Percentiles rank a stretch among this genome's conserved stretches.
Conservation (phyloP, 2,329 filamentous ascomycete genomes). For the Fusarium annulatum region DNA sequence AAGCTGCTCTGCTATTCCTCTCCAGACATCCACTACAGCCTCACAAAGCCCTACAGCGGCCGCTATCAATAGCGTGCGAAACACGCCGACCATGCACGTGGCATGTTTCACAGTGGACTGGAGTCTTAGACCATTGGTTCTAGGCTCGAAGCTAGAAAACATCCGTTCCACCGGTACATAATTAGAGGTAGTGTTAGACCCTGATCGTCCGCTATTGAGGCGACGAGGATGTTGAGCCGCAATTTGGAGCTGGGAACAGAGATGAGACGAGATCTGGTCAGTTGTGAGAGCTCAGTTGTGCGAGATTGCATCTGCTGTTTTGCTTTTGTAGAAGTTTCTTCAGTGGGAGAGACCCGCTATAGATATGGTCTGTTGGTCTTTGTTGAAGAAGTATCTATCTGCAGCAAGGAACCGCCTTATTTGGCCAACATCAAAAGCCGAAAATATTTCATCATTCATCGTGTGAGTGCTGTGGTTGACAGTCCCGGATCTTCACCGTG, state of each 20-base stretch:
- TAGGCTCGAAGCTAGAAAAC: neutral
- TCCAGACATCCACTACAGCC: neutral
- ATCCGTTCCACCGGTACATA: neutral
- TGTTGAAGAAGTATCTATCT: neutral
- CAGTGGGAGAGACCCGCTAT: neutral
- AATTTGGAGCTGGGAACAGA: neutral
- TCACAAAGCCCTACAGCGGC: neutral
- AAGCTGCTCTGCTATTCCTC: neutral
- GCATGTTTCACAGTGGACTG: neutral
- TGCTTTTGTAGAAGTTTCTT: conserved; percentile 1
- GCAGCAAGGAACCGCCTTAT: neutral
- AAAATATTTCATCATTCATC: neutral
- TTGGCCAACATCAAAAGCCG: neutral
- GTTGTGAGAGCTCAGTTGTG: neutral
- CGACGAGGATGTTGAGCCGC: neutral
- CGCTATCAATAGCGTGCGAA: conserved; percentile 1
- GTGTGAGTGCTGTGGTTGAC: no score
- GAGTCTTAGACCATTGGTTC: neutral
- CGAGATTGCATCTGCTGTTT: neutral
- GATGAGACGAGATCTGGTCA: neutral
- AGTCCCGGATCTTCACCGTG: neutral
- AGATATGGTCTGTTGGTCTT: neutral
- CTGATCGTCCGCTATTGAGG: neutral
- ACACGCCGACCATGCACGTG: neutral
- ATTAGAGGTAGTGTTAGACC: neutral